A percentile compares a stretch with the other conserved stretches of the same genome.
These are phyloP conservation scores for Gossypium lobatum DNA, from an alignment of 441 rosid species.

Conservation along the genomic window DNA sequence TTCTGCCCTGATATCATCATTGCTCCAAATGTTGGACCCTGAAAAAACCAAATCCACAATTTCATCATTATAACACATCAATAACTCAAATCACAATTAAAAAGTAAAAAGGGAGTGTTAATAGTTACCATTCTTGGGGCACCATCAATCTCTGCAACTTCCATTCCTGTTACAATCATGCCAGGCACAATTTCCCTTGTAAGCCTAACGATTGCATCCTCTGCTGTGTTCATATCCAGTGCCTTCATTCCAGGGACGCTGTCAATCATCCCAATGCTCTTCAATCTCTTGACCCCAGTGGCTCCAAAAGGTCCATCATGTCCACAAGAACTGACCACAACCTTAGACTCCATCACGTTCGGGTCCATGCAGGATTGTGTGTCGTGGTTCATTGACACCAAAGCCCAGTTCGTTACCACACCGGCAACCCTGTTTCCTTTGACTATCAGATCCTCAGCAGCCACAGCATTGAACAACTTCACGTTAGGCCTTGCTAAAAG, in stretches of 20 bases:
- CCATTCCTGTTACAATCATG: conserved; percentile 90
- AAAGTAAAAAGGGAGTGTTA: background rate
- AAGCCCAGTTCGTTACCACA: conserved; percentile 89
- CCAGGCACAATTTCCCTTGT: conserved; percentile 84
- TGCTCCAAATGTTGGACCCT: conserved; percentile 77
- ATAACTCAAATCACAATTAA: background rate
- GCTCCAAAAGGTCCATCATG: conserved; percentile 90
- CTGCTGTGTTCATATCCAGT: conserved; percentile 80
- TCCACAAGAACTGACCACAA: conserved; percentile 85
- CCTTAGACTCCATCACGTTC: conserved; percentile 75
- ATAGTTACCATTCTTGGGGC: conserved; percentile 67
- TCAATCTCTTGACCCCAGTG: conserved; percentile 19
- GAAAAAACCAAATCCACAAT: conserved; percentile 8
- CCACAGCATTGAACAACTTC: conserved; percentile 86
- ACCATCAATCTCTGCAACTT: conserved; percentile 90
- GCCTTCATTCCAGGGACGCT: conserved; percentile 82
- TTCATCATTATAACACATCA: background rate
- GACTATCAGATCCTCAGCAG: conserved; percentile 80
- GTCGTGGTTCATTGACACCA: conserved; percentile 83
- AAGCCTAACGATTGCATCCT: conserved; percentile 76
- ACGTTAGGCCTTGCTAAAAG: conserved; percentile 82
- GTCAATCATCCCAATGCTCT: conserved; percentile 69
- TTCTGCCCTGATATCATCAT: conserved; percentile 45
- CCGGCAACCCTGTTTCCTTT: conserved; percentile 59
- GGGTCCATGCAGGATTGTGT: conserved; percentile 38